Conservation (phyloP, 805 yeast species). For the Lipomyces spencermartinsiae region DNA sequence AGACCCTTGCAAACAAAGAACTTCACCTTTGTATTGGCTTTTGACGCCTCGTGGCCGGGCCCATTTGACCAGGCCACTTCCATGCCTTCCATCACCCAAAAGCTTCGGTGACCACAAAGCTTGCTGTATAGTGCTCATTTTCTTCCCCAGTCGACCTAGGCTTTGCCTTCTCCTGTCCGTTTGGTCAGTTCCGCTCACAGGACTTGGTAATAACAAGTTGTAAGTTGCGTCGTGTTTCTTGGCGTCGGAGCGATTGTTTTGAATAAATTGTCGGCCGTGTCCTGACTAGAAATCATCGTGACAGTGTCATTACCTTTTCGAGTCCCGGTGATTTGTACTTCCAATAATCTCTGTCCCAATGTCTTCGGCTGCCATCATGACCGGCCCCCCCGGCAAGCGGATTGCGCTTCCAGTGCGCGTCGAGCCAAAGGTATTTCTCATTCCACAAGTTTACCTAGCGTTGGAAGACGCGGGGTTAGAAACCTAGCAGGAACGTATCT, state of each 20-base stretch:
- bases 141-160: neutral
- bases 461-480: too few species aligned
- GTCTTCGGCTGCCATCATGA: conserved; percentile 77
- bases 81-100: neutral
- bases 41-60: neutral
- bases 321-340: neutral
- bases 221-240: neutral
- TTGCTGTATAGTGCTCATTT: neutral
- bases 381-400: conserved; percentile 83
- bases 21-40: too few species aligned
- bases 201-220: neutral
- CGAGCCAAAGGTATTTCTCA: conserved; percentile 74
- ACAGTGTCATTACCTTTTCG: neutral
- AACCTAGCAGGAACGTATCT: neutral
- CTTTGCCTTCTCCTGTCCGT: neutral
- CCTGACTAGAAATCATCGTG: neutral
- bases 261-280: neutral
- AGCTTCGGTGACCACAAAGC: too few species aligned
- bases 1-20: neutral
- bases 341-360: conserved; percentile 44
- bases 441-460: neutral
- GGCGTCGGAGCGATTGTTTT: neutral
- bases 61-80: neutral
- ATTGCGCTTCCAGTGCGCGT: conserved; percentile 97
- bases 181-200: too few species aligned